These are phyloP conservation scores for Paracorniculantispora psalliotae DNA, from an alignment of 2,329 filamentous ascomycete genomes.

Conservation along the genomic window DNA sequence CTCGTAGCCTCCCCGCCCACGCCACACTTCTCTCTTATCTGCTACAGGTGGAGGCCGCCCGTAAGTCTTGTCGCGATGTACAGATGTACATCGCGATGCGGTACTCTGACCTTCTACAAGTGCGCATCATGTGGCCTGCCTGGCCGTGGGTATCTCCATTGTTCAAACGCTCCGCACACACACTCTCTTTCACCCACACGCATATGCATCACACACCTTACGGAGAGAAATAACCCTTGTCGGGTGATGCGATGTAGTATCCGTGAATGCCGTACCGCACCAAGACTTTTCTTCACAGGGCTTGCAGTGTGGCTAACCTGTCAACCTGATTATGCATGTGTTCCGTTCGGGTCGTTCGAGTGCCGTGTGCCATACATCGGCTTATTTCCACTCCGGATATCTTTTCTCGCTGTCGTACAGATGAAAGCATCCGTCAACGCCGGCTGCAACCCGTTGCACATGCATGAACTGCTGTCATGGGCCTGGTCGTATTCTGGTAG, in stretches of 20 bases:
- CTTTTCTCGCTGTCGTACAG: neutral
- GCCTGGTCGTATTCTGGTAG: neutral
- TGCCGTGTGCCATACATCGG: neutral
- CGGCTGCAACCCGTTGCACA: neutral
- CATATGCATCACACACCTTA: no score
- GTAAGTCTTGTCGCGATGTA: neutral
- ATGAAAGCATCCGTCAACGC: neutral
- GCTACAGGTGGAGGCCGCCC: neutral
- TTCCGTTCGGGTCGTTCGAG: neutral
- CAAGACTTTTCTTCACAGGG: neutral
- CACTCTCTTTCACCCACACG: no score
- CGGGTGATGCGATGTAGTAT: conserved; percentile 6
- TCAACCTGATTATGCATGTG: neutral
- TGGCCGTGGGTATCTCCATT: neutral
- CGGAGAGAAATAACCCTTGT: neutral
- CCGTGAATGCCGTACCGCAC: neutral
- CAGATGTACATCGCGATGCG: conserved; percentile 1
- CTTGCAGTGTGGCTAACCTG: neutral
- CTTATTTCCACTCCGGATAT: neutral
- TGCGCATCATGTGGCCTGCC: neutral
- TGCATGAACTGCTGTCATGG: neutral
- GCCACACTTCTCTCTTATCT: neutral
- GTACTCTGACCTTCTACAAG: neutral
- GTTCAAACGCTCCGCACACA: neutral
- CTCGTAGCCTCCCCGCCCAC: neutral